Conservation (phyloP, 257 asterid species). For the Catharanthus roseus region DNA sequence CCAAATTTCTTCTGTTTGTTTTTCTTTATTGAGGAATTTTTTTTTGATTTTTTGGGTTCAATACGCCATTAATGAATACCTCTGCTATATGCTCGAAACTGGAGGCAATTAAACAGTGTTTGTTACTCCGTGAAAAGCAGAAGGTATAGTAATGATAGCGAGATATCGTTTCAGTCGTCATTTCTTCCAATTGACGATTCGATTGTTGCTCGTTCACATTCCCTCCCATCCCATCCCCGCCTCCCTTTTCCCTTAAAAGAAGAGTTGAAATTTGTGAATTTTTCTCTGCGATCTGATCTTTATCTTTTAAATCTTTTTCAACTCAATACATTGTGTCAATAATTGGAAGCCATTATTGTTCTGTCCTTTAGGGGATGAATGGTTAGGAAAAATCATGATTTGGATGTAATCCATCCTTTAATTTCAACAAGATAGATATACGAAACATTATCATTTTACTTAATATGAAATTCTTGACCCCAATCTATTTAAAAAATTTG, state of each 20-base stretch:
- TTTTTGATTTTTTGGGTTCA: too few relatives aligned
- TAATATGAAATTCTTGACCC: too few relatives aligned
- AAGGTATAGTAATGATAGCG: constrained; percentile 65
- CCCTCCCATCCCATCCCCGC: not conserved
- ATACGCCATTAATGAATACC: not conserved
- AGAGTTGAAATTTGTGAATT: not conserved
- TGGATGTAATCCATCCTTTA: too few relatives aligned
- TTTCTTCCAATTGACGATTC: constrained; percentile 48
- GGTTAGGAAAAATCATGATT: too few relatives aligned
- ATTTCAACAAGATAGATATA: too few relatives aligned
- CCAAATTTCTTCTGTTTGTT: not conserved
- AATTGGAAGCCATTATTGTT: too few relatives aligned
- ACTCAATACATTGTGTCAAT: too few relatives aligned
- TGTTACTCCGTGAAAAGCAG: constrained; percentile 32
- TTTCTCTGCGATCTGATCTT: too few relatives aligned
- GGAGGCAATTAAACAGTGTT: constrained; percentile 27
- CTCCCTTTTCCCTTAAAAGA: not conserved
- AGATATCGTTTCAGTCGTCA: constrained; percentile 94
- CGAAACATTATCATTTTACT: too few relatives aligned
- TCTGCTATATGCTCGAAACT: constrained; percentile 16
- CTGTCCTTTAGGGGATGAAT: too few relatives aligned
- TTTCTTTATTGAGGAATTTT: not conserved
- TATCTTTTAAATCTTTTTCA: too few relatives aligned
- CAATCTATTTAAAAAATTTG: too few relatives aligned
- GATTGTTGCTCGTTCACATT: constrained; percentile 98